A percentile compares a stretch with the other conserved stretches of the same genome.
These are phyloP conservation scores for Neonectria hederae DNA, from an alignment of 2,329 filamentous ascomycete species.

Conservation along the genomic window DNA sequence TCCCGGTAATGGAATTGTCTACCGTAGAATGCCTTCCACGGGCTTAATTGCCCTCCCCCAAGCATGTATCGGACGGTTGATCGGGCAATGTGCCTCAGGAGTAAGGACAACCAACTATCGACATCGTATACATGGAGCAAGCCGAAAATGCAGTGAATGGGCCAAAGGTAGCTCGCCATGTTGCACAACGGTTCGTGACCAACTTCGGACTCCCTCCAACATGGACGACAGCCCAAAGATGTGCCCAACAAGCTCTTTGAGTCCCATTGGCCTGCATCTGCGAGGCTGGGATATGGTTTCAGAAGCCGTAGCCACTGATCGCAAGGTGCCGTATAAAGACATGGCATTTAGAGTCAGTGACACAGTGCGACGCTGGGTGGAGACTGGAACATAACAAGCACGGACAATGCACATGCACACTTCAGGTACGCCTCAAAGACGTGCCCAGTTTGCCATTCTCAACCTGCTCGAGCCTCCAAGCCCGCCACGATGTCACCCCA, in stretches of 20 bases:
- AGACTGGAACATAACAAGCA: constrained; percentile 17
- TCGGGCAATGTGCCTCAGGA: not conserved
- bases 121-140: not conserved
- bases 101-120: not conserved
- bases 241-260: not conserved
- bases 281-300: constrained; percentile 18
- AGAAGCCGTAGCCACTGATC: constrained; percentile 8
- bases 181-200: not conserved
- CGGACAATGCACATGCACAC: constrained; percentile 33
- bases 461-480: constrained; percentile 1
- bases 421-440: constrained; percentile 29
- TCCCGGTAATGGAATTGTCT: not conserved
- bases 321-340: constrained; percentile 5
- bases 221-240: constrained; percentile 4
- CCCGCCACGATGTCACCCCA: constrained; percentile 29
- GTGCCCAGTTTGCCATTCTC: constrained; percentile 5
- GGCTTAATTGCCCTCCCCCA: not conserved
- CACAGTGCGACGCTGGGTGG: constrained; percentile 7
- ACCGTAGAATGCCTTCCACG: not conserved
- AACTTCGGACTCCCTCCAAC: not conserved
- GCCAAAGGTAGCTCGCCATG: not conserved
- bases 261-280: constrained; percentile 7
- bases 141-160: not conserved
- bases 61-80: not conserved
- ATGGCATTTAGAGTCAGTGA: constrained; percentile 2